Percentiles rank a stretch among this genome's conserved stretches.
Evolutionary conservation across 2,329 filamentous ascomycete species (phyloP).

Genomic region (Penicillium palitans): DNA sequence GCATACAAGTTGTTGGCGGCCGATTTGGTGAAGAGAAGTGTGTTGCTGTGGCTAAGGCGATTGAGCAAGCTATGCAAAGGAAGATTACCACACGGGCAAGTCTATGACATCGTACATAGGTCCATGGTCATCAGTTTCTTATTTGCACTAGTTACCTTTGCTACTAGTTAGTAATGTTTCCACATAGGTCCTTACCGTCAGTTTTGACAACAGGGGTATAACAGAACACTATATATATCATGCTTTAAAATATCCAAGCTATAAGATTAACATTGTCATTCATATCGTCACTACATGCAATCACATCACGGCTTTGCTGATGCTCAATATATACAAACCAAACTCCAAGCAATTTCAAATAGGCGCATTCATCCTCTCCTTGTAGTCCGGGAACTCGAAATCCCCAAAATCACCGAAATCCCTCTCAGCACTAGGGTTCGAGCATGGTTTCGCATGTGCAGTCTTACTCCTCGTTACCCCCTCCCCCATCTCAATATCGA

Average conservation of each 20-base stretch:
- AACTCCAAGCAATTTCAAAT: slow-evolving; percentile 6
- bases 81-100: slow-evolving; percentile 6
- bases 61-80: slow-evolving; percentile 28
- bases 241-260: background rate
- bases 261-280: background rate
- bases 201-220: background rate
- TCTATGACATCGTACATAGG: slow-evolving; percentile 4
- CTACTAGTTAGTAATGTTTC: background rate
- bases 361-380: slow-evolving; percentile 26
- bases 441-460: background rate
- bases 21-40: slow-evolving; percentile 38
- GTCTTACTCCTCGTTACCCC: background rate
- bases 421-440: slow-evolving; percentile 17
- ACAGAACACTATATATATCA: background rate
- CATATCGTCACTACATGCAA: background rate
- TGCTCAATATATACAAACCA: slow-evolving; percentile 2
- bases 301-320: background rate
- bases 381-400: slow-evolving; percentile 28
- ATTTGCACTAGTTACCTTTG: background rate
- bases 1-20: slow-evolving; percentile 36
- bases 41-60: slow-evolving; percentile 35
- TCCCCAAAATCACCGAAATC: slow-evolving; percentile 24
- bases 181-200: background rate
- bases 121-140: too few species aligned
- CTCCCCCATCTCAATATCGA: slow-evolving; percentile 10